Evolutionary conservation across 1,284 basidiomycete genomes (phyloP).

Genomic region (Schizophyllum commune): DNA sequence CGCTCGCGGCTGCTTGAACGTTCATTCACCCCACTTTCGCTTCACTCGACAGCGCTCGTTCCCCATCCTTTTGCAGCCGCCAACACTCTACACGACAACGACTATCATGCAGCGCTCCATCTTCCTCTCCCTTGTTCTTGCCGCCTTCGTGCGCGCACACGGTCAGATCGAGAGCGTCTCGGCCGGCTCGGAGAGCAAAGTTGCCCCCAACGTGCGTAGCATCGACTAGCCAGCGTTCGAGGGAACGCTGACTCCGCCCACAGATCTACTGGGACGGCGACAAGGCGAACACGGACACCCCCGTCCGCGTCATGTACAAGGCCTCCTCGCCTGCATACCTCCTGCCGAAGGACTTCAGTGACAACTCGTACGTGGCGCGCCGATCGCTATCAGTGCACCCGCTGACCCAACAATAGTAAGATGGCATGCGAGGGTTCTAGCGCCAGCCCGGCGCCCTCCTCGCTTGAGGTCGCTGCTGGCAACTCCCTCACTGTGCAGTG

Average conservation of each 20-base stretch:
- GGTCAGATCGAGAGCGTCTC: slow-evolving; percentile 14
- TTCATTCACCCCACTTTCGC: neutral
- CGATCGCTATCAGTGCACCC: neutral
- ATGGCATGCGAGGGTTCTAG: slow-evolving; percentile 17
- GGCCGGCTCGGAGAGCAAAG: slow-evolving; percentile 7
- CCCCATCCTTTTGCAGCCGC: neutral
- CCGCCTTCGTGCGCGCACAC: slow-evolving; percentile 12
- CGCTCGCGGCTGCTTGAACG: neutral
- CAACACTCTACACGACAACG: neutral
- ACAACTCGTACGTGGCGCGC: slow-evolving; percentile 14
- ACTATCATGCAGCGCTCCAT: neutral
- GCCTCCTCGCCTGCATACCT: slow-evolving; percentile 14
- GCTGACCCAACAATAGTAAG: slow-evolving; percentile 7
- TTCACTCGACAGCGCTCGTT: neutral
- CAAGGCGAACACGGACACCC: slow-evolving; percentile 13
- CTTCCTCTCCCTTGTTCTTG: neutral
- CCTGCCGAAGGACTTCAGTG: slow-evolving; percentile 9
- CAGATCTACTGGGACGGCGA: slow-evolving; percentile 16
- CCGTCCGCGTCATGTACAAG: slow-evolving; percentile 17
- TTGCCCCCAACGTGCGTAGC: slow-evolving; percentile 15
- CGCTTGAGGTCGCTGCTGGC: slow-evolving; percentile 14
- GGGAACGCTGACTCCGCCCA: neutral
- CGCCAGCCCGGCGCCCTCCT: slow-evolving; percentile 10
- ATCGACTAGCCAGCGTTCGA: neutral
- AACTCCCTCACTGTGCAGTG: slow-evolving; percentile 12